Evolutionary conservation across 2,329 filamentous ascomycete genomes (phyloP), one percentile per base, ranked within the genome.

Genomic region (Monilinia vaccinii-corymbosi): DNA sequence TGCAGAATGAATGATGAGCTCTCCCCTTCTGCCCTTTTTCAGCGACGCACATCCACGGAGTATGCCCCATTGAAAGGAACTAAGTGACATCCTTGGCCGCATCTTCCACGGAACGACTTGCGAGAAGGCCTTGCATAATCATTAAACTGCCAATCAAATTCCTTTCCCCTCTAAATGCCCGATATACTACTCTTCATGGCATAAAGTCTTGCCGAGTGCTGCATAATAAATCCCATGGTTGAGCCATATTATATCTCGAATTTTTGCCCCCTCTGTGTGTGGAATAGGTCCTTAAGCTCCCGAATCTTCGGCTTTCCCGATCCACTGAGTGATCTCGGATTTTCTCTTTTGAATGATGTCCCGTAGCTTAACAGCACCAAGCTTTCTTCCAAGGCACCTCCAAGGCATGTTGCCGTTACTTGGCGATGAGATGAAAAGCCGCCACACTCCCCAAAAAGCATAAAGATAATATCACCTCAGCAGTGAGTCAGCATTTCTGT

Each of bases 301-400:
- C 25, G 25, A 28, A 6, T 28, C 36, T 36, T 28, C 31, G 21
- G 1, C 31, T 16, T 52, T 42, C 36, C 6, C 32, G n/a, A 23
- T 52, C 10, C 34, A 51, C n/a, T 51, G 31, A 16, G 25, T 31
- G 23, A 42, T 31, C n/a, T 31, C 36, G 13, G 31, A 44, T 32
- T 28, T 32, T 44, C 36, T 14, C 21, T 32, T 32, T n/a, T n/a
- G n/a, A n/a, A n/a, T n/a, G n/a, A 28, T 23, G 23, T 34, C 45
- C 45, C 31, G 45, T 44, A 50, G 56, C 56, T 58, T 58, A 58
- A 50, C 47, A 34, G 34, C 34, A 58, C 46, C 56, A 58, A 58
- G 56, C 56, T 58, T 58, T 58, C n/a, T n/a, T 13, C 46, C 25
- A 47, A 47, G 25, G 45, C 45, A 47, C 45, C 42, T 52, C 44